A percentile compares a stretch with the other conserved stretches of the same genome.
Evolutionary conservation across 768 basidiomycete species (phyloP).

Genomic region (Tricholoma bakamatsutake): DNA sequence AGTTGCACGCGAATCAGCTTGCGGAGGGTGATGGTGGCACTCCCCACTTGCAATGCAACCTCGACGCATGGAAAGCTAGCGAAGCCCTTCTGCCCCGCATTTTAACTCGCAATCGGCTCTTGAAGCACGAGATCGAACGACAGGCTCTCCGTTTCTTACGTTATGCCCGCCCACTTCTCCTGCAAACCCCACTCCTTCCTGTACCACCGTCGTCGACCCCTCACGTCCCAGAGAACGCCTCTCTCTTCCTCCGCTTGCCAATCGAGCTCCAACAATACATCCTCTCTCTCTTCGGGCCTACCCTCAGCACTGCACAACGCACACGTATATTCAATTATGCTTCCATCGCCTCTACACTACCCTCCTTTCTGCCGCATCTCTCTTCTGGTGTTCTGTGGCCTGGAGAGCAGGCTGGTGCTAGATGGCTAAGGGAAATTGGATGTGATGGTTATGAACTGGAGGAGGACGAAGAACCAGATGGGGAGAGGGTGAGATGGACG

Average conservation of each 20-base stretch:
- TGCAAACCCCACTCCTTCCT: slow-evolving; percentile 24
- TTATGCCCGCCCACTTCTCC: slow-evolving; percentile 44
- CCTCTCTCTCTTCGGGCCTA: slow-evolving; percentile 52
- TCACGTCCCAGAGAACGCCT: slow-evolving; percentile 5
- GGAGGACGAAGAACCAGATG: not conserved
- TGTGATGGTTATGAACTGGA: slow-evolving; percentile 39
- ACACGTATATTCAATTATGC: slow-evolving; percentile 50
- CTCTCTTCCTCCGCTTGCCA: slow-evolving; percentile 40
- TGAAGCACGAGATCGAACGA: slow-evolving; percentile 31
- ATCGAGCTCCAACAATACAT: slow-evolving; percentile 52
- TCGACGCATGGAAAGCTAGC: slow-evolving; percentile 31
- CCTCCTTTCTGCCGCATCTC: slow-evolving; percentile 21
- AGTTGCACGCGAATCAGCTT: slow-evolving; percentile 43
- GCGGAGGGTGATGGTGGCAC: slow-evolving; percentile 4
- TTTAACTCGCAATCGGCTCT: slow-evolving; percentile 37
- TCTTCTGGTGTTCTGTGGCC: slow-evolving; percentile 20
- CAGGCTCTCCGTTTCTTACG: slow-evolving; percentile 48
- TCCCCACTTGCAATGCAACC: slow-evolving; percentile 1
- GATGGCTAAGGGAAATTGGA: slow-evolving; percentile 42
- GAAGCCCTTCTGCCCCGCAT: slow-evolving; percentile 26
- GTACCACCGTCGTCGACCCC: not conserved
- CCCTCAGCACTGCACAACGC: slow-evolving; percentile 49
- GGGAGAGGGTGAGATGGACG: not conserved
- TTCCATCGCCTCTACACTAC: slow-evolving; percentile 39
- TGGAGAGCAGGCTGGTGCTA: slow-evolving; percentile 35